Percentiles rank a stretch among this genome's conserved stretches.
Evolutionary conservation across 2,329 filamentous ascomycete species (phyloP).

Genomic region (Lecanosticta acicola): DNA sequence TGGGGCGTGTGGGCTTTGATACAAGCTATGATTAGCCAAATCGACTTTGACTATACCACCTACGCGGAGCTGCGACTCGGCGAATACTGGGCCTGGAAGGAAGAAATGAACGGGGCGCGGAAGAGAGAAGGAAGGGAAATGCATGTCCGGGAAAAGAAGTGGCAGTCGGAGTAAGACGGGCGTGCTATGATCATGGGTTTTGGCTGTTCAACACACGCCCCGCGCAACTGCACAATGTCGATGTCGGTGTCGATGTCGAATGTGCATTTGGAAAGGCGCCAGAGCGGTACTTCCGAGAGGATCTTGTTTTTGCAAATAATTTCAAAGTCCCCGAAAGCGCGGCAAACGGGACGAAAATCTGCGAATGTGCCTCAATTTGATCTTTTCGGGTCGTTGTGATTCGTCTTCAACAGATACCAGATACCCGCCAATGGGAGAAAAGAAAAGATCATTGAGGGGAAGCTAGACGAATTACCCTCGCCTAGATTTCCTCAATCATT

Average conservation of each 20-base stretch:
- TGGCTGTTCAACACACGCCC: slow-evolving; percentile 14
- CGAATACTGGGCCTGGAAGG: slow-evolving; percentile 92
- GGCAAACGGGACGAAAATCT: slow-evolving; percentile 7
- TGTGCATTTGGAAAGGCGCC: no score
- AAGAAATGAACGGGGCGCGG: slow-evolving; percentile 61
- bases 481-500: no score
- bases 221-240: background rate
- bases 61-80: slow-evolving; percentile 82
- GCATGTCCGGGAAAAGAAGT: slow-evolving; percentile 71
- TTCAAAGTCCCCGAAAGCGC: no score
- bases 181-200: slow-evolving; percentile 4
- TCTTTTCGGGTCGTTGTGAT: background rate
- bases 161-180: slow-evolving; percentile 41
- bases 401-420: slow-evolving; percentile 12
- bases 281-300: no score
- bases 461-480: no score
- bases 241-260: background rate
- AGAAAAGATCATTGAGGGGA: no score
- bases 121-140: slow-evolving; percentile 51
- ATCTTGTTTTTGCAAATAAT: no score
- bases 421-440: slow-evolving; percentile 1
- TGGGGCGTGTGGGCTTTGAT: slow-evolving; percentile 95
- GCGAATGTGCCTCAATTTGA: background rate
- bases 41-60: slow-evolving; percentile 91
- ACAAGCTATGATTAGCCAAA: slow-evolving; percentile 87